Evolutionary conservation across 1,284 basidiomycete genomes (phyloP), one percentile per base, ranked within the genome.

Genomic region (Fomitiporia mediterranea): DNA sequence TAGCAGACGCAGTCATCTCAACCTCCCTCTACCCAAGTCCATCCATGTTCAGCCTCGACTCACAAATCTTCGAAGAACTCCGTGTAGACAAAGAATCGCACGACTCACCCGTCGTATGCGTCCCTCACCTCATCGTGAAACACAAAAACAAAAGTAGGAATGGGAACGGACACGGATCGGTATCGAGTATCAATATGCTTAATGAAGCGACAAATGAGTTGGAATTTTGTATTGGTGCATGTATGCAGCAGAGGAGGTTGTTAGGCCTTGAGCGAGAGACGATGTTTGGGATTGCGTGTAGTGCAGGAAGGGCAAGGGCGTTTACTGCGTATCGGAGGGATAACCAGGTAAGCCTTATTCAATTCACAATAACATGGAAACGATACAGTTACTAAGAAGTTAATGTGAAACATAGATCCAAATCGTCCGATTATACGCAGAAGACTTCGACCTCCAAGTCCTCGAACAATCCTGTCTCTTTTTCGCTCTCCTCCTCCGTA

Each of bases 221-320:
- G 21, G n/a, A 23, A n/a, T 53, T 43, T 28, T 13, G 15, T n/a
- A 34, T 53, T 13, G 52, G 38, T 7, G 39, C 52, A 23, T 21
- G 52, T 6, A 53, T 53, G 52, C 32, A 46, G 1, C 52, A 53
- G 27, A 25, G 52, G 28, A 27, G 28, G 13, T 23, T 53, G 19
- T 28, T 53, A 15, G 52, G 52, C 1, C 46, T 53, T 13, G 52
- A 43, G 13, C 30, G n/a, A n/a, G 38, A 53, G 8, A 15, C 40
- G 21, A 42, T 53, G 42, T 53, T 53, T 53, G 52, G 52, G 9
- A 27, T 53, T 32, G 52, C 40, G 6, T 53, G 52, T 44, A 32
- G 19, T n/a, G 11, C n/a, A 3, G 42, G 52, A 7, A 53, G 46
- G 17, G 52, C 21, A 19, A 35, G 52, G 37, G 28, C 30, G 4